phyloP scores from a whole-genome alignment of 495 filamentous ascomycete species.

The Paragyromitra xinjiangensis region DNA sequence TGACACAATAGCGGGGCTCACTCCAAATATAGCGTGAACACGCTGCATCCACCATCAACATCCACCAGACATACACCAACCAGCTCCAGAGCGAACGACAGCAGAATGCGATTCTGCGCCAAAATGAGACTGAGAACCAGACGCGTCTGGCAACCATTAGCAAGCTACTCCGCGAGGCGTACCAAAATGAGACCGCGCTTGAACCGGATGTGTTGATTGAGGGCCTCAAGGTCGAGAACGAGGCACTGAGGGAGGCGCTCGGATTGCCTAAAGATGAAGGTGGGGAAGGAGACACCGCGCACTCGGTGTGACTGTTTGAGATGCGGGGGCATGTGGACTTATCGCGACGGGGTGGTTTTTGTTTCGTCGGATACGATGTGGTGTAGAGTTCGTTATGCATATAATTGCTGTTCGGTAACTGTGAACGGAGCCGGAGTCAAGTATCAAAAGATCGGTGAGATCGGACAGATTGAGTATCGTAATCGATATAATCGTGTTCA shows the following conservation, averaged over 20 bases:
- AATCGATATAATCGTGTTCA: conserved; percentile 37
- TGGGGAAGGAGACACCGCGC: conserved; percentile 20
- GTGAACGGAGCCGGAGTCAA: conserved; percentile 11
- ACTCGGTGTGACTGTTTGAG: conserved; percentile 40
- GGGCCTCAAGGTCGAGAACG: conserved; percentile 55
- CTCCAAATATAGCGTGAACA: conserved; percentile 56
- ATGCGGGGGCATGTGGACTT: conserved; percentile 10
- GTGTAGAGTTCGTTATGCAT: conserved; percentile 39
- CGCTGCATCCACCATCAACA: conserved; percentile 57
- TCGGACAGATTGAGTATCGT: conserved; percentile 43
- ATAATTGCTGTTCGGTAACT: conserved; percentile 36
- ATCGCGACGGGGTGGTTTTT: conserved; percentile 29
- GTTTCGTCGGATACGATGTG: conserved; percentile 30
- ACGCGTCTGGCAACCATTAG: conserved; percentile 52
- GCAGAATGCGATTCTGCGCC: conserved; percentile 53
- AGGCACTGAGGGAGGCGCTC: conserved; percentile 51
- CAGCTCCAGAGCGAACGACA: conserved; percentile 54
- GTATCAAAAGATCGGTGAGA: conserved; percentile 36
- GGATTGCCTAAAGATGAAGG: conserved; percentile 52
- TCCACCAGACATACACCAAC: conserved; percentile 57
- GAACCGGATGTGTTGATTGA: conserved; percentile 57
- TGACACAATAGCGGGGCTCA: background rate
- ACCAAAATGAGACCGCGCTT: conserved; percentile 46
- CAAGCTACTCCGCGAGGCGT: conserved; percentile 54
- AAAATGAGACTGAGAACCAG: conserved; percentile 54